A percentile compares a stretch with the other conserved stretches of the same genome.
Evolutionary conservation across 1,139 yeast genomes (phyloP).

Genomic region (Taphrina wiesneri): DNA sequence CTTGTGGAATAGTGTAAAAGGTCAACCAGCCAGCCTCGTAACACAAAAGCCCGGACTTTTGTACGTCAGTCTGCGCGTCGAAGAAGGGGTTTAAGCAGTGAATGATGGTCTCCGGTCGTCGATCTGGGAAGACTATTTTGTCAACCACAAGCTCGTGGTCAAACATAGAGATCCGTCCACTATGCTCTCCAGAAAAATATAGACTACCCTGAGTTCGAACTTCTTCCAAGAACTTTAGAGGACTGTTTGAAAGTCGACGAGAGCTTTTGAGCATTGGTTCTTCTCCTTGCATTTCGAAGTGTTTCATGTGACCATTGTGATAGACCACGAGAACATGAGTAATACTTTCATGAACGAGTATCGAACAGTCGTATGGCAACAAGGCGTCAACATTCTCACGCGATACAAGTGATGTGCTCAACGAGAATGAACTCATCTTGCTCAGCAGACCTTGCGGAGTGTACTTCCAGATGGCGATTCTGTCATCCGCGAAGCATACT

Average conservation of each 20-base stretch:
- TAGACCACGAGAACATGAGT: neutral
- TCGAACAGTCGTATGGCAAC: neutral
- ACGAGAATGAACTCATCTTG: neutral
- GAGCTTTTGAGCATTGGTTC: neutral
- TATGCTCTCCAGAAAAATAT: neutral
- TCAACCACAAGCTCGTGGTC: neutral
- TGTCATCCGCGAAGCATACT: neutral
- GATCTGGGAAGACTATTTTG: neutral
- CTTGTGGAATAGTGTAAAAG: neutral
- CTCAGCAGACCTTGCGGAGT: neutral
- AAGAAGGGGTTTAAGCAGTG: conserved; percentile 1
- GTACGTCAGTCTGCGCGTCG: neutral
- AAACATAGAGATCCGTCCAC: neutral
- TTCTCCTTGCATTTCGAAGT: neutral
- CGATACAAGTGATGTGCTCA: neutral
- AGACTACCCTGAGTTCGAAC: neutral
- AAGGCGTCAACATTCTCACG: neutral
- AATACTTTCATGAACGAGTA: neutral
- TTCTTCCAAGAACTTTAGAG: neutral
- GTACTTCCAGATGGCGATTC: neutral
- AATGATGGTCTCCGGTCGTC: neutral
- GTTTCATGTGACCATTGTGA: neutral
- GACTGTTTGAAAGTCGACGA: neutral
- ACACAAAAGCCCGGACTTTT: neutral
- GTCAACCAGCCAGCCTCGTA: conserved; percentile 1